Conservation (phyloP, 177 flowering plant genomes). For the Vitis hybrid region DNA sequence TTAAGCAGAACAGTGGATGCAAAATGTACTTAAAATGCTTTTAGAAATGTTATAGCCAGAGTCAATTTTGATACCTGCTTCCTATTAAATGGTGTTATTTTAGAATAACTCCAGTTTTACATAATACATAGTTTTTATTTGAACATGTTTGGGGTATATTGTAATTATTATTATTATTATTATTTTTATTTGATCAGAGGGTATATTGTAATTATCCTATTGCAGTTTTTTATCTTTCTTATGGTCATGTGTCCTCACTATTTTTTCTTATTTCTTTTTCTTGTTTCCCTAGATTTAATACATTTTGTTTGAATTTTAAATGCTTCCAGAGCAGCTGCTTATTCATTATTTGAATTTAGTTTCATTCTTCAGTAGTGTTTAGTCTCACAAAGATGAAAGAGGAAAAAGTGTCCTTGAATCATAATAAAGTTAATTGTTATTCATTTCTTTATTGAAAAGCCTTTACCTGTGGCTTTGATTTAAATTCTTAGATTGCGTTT, state of each 20-base stretch:
- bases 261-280: too few relatives aligned
- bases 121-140: not conserved
- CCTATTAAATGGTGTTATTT: too few relatives aligned
- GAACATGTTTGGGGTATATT: not conserved
- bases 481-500: constrained; percentile 58
- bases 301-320: not conserved
- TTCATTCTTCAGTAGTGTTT: not conserved
- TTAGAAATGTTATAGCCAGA: too few relatives aligned
- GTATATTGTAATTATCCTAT: not conserved
- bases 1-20: too few relatives aligned
- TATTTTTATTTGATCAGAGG: too few relatives aligned
- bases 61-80: too few relatives aligned
- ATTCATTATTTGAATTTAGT: not conserved
- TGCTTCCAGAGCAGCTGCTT: not conserved
- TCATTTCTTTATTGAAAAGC: not conserved
- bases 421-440: not conserved
- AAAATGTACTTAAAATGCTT: too few relatives aligned
- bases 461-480: constrained; percentile 7
- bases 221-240: not conserved
- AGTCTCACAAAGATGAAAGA: not conserved
- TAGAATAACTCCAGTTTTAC: too few relatives aligned
- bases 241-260: too few relatives aligned
- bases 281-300: not conserved
- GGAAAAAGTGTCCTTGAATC: not conserved
- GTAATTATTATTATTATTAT: too few relatives aligned